Base-by-base conservation (phyloP, 345 rosid species). In the Populus simonii region DNA sequence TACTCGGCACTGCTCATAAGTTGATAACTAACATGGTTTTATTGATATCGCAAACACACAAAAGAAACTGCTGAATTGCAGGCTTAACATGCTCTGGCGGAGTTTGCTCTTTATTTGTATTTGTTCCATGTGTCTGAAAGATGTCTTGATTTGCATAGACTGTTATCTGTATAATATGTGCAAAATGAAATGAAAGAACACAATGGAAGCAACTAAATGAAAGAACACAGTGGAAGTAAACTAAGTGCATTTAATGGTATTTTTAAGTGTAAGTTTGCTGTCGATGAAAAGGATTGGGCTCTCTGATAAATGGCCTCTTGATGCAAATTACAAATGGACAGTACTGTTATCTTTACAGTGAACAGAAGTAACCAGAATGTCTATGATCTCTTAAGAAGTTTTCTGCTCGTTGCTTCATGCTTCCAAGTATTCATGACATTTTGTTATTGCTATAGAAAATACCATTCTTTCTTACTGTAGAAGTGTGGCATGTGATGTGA, bases 1-100 rank as follows among this genome's bases (percentile, higher is more conserved):
- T 38, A 47, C 11, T 22, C 23, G 38, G 20, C 41, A 49, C 16
- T 51, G 33, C 29, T 68, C 16, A 66, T 31, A 17, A 65, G 35
- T 45, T 45, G 57, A 33, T 63, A 25, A 68, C 39, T 71, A 35
- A 35, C 51, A 61, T 69, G 39, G 25, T 78, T 70, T 75, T 33
- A 1, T 20, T 68, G n/a, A 38, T 38, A 10, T 67, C 18, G 11
- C n/a, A 4, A 16, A 41, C 13, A 55, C 27, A 15, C 1, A 45
- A 38, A 38, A 47, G 51, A 47, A 47, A 47, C 51, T 47, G 51
- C 13, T 47, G 51, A 15, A 47, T 47, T 47, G 18, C 51, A 15
- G 51, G 51, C 16, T 47, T 47, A 47, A 47, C 51, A 47, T 47
- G 17, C 17, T 47, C 6, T 47, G 51, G 51, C 51, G 74, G 51